Conservation (phyloP, 164 flowering plant genomes). For the Stephania cephalantha region DNA sequence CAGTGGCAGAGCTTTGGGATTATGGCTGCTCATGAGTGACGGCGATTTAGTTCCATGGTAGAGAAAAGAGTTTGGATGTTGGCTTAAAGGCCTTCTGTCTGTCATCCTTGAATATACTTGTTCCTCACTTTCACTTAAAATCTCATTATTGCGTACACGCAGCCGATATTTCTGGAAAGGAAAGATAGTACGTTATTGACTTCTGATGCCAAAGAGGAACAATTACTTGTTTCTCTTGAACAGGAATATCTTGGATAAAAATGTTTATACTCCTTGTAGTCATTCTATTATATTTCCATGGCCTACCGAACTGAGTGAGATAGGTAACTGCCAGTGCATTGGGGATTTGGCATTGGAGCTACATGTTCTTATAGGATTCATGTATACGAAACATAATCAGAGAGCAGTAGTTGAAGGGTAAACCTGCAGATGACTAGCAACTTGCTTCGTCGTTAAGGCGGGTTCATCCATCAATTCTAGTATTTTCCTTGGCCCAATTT, state of each 20-base stretch:
- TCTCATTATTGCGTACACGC: not conserved
- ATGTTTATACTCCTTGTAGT: too few species aligned
- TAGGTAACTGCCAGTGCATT: too few species aligned
- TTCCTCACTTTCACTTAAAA: not conserved
- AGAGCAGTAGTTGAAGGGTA: too few species aligned
- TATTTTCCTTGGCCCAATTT: not conserved
- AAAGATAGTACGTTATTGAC: not conserved
- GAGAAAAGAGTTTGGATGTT: not conserved
- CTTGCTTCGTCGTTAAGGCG: not conserved
- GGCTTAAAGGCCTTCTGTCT: not conserved
- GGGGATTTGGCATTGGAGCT: too few species aligned
- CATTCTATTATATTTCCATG: not conserved
- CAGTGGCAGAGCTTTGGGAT: not conserved
- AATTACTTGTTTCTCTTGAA: not conserved
- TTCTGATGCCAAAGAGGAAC: not conserved
- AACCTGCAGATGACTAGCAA: conserved; percentile 3
- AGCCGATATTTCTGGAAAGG: not conserved
- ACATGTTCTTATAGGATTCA: too few species aligned
- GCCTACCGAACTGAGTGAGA: not conserved
- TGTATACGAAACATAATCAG: too few species aligned
- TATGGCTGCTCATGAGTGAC: not conserved
- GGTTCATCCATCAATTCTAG: not conserved
- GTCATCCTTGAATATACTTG: not conserved
- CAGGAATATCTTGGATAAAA: not conserved
- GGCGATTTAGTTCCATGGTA: not conserved